Conservation (phyloP, 352 stramenopile species). For the Phytophthora citrophthora region DNA sequence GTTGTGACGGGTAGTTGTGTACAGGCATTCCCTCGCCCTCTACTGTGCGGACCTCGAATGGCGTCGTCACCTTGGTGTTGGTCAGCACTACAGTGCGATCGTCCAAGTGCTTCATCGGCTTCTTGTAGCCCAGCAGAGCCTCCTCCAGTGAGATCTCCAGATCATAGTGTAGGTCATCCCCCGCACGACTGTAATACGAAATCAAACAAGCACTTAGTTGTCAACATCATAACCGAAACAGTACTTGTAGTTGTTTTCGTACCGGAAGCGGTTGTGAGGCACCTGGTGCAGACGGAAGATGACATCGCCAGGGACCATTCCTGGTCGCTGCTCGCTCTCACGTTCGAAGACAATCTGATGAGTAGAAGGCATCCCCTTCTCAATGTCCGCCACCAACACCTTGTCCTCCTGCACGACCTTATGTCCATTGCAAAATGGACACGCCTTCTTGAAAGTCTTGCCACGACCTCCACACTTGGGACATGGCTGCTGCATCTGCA, state of each 20-base stretch:
- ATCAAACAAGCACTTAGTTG: conserved; percentile 3
- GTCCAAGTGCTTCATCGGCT: conserved; percentile 94
- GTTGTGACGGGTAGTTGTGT: conserved; percentile 88
- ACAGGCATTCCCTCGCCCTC: conserved; percentile 96
- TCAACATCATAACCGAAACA: not conserved
- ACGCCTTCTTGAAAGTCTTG: conserved; percentile 95
- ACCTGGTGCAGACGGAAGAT: conserved; percentile 95
- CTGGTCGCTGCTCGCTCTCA: conserved; percentile 84
- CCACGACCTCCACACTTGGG: conserved; percentile 89
- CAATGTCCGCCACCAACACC: conserved; percentile 76
- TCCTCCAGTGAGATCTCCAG: conserved; percentile 96
- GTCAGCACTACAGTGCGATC: conserved; percentile 91
- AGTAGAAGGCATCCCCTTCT: conserved; percentile 83
- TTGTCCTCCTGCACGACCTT: conserved; percentile 88
- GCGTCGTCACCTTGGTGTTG: conserved; percentile 89
- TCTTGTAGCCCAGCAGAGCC: conserved; percentile 95
- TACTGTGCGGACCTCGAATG: conserved; percentile 93
- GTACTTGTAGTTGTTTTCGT: too few relatives aligned
- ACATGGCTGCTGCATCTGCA: conserved; percentile 91
- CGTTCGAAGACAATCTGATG: conserved; percentile 90
- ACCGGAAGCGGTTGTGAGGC: conserved; percentile 89
- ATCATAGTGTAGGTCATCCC: conserved; percentile 95
- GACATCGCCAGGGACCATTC: conserved; percentile 93
- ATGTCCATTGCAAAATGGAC: conserved; percentile 87
- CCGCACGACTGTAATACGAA: conserved; percentile 74